phyloP scores from a whole-genome alignment of 2,329 filamentous ascomycete genomes.

The Pestalotiopsis sp. region DNA sequence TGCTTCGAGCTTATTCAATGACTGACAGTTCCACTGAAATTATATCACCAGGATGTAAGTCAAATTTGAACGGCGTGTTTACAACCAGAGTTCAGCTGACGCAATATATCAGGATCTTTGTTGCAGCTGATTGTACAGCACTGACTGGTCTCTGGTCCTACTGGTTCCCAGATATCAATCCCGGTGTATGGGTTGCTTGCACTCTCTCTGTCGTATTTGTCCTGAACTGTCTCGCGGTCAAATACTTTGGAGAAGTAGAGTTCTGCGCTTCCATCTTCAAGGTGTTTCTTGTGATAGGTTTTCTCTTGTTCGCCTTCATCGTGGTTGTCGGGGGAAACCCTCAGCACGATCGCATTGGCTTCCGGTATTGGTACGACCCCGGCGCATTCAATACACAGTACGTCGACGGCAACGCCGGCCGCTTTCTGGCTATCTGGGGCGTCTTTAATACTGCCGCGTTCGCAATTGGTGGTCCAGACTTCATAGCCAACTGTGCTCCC shows the following conservation, averaged over 20 bases:
- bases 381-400: slow-evolving; percentile 57
- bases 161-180: slow-evolving; percentile 47
- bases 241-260: slow-evolving; percentile 43
- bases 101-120: slow-evolving; percentile 42
- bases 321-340: slow-evolving; percentile 44
- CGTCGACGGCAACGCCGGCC: slow-evolving; percentile 53
- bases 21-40: not conserved
- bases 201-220: slow-evolving; percentile 42
- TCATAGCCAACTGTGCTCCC: slow-evolving; percentile 69
- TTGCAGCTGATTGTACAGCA: slow-evolving; percentile 54
- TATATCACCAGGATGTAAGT: not conserved
- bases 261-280: slow-evolving; percentile 46
- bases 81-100: not conserved
- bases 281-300: slow-evolving; percentile 29
- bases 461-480: slow-evolving; percentile 68
- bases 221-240: slow-evolving; percentile 41
- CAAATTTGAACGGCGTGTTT: not conserved
- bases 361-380: slow-evolving; percentile 43
- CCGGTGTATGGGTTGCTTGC: slow-evolving; percentile 45
- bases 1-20: slow-evolving; percentile 53
- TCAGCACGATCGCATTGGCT: slow-evolving; percentile 31
- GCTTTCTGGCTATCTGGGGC: slow-evolving; percentile 2
- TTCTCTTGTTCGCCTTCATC: slow-evolving; percentile 39
- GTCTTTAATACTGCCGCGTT: slow-evolving; percentile 47
- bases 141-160: slow-evolving; percentile 50